Conservation (phyloP, 1,284 basidiomycete species). For the Heterobasidion occidentale region DNA sequence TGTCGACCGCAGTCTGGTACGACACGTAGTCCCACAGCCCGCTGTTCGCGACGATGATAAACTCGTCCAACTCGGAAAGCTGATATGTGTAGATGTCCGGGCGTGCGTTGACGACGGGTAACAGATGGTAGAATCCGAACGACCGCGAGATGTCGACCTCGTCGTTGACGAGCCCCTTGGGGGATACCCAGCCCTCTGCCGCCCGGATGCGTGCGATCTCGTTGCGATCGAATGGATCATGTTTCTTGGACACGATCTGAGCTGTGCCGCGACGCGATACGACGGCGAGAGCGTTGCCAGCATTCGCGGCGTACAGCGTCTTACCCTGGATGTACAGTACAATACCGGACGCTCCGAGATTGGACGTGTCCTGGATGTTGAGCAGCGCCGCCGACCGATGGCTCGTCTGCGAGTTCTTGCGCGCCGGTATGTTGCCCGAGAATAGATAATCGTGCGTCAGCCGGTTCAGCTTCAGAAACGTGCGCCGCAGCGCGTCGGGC, state of each 20-base stretch:
- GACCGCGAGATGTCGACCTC: constrained; percentile 88
- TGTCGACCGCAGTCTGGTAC: constrained; percentile 95
- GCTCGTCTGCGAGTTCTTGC: constrained; percentile 69
- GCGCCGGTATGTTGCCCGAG: constrained; percentile 28
- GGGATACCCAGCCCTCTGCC: constrained; percentile 95
- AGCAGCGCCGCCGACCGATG: constrained; percentile 28
- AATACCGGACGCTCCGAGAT: constrained; percentile 77
- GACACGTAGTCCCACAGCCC: constrained; percentile 94
- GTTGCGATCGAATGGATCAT: constrained; percentile 84
- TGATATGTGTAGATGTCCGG: constrained; percentile 73
- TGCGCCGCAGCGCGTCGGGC: constrained; percentile 73
- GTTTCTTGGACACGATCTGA: constrained; percentile 70
- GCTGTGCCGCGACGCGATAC: constrained; percentile 80
- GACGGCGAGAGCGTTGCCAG: constrained; percentile 86
- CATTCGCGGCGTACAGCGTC: constrained; percentile 87
- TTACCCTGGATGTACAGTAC: constrained; percentile 81
- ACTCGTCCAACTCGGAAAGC: constrained; percentile 86
- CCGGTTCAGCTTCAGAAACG: constrained; percentile 83
- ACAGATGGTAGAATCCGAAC: constrained; percentile 90
- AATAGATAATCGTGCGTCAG: constrained; percentile 61
- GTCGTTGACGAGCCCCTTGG: constrained; percentile 91
- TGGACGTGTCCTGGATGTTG: constrained; percentile 29
- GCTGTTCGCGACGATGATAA: constrained; percentile 92
- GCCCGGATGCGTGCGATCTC: constrained; percentile 86
- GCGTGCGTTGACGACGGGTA: constrained; percentile 87